Base-by-base conservation (phyloP, 441 rosid species). In the Rhodomyrtus psidioides region DNA sequence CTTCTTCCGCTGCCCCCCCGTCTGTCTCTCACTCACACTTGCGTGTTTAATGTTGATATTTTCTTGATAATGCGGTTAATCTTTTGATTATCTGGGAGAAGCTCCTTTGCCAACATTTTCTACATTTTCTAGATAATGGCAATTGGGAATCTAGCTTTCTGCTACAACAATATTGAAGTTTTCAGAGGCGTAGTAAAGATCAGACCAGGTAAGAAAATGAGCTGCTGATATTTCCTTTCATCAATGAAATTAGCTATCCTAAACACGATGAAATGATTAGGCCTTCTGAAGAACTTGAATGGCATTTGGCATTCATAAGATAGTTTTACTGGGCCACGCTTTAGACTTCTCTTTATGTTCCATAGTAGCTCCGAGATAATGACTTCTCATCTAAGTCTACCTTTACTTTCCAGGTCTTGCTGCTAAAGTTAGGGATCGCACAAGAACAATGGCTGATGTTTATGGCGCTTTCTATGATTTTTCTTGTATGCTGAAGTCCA, bases 401-500 rank as follows among this genome's bases (percentile, higher is more conserved):
- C 24, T 62, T 4, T 62, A 62, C 75, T 85, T 86, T 85, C 82
- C 88, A 98, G 98, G 98, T 91, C 97, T 96, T 15, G 94, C 98
- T 58, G 99, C 98, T 46, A 95, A 93, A 94, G 89, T 96, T 81
- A 92, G 93, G 65, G 93, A 95, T 86, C 94, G 89, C 83, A 95
- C 99, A n/a, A 96, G 91, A 58, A 89, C 94, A 76, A 95, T 98
- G 98, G 90, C 93, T 51, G 98, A 98, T 91, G 98, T 96, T 84
- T 96, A 96, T 90, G 95, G 97, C n/a, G 94, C 97, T 55, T 96
- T 96, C 91, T 94, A 87, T 49, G 99, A 98, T 84, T 98, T 95
- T 88, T 93, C 97, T 75, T 91, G 91, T 88, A 90, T 94, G 94
- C 89, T 97, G 79, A 93, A 93, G 89, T 82, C 94, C 81, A 96